Conservation (phyloP, 441 rosid species). For the Erodium texanum region DNA sequence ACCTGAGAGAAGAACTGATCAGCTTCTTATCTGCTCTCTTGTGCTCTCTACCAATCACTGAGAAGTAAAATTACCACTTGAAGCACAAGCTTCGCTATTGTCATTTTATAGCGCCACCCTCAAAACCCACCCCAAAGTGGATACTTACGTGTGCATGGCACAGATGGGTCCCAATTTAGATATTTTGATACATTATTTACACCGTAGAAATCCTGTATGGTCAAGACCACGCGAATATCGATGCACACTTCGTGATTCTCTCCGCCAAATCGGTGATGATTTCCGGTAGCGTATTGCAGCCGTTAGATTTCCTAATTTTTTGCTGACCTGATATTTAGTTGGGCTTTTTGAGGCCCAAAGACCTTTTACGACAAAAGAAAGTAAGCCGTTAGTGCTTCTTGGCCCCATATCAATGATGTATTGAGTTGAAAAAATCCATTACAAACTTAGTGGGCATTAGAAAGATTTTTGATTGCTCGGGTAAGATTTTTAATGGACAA, state of each 20-base stretch:
- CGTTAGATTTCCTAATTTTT: background rate
- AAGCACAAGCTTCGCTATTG: background rate
- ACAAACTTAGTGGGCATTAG: no score
- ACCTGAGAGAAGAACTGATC: background rate
- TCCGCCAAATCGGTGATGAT: background rate
- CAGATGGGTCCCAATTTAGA: background rate
- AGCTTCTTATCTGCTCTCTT: background rate
- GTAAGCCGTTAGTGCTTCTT: no score
- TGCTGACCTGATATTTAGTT: background rate
- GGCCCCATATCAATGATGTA: no score
- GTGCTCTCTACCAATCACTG: constrained; percentile 1
- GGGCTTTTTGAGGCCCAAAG: no score
- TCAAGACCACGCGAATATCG: background rate
- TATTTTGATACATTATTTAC: background rate
- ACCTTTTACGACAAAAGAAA: no score
- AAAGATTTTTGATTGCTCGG: no score
- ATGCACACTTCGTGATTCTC: no score
- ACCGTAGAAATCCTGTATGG: background rate
- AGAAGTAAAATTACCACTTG: background rate
- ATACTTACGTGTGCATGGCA: no score
- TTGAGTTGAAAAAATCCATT: no score
- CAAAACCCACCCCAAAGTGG: background rate
- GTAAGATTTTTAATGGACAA: no score
- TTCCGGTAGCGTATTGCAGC: background rate
- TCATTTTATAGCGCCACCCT: background rate